Evolutionary conservation across 2,329 filamentous ascomycete genomes (phyloP).

Genomic region (Fusarium dimerum): DNA sequence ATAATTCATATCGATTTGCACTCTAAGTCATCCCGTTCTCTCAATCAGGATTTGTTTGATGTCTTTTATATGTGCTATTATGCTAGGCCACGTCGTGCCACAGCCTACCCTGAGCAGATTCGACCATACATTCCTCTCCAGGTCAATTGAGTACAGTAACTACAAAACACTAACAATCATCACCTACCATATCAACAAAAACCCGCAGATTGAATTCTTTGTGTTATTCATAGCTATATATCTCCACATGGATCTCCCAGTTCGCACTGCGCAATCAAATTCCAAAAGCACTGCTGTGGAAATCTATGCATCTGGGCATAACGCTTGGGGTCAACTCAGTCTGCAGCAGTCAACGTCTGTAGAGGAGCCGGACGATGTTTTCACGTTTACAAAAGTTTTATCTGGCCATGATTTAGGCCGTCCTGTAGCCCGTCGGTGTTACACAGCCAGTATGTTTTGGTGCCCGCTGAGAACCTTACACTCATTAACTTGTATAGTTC

Average conservation of each 20-base stretch:
- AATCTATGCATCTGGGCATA: conserved; percentile 57
- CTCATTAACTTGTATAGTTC: conserved; percentile 17
- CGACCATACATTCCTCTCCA: no score
- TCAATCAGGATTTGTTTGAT: no score
- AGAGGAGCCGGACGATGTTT: conserved; percentile 47
- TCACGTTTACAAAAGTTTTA: conserved; percentile 45
- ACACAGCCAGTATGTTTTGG: conserved; percentile 44
- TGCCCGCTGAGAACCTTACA: no score
- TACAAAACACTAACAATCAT: no score
- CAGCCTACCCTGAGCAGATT: no score
- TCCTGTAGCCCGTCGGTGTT: conserved; percentile 41
- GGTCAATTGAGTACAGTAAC: no score
- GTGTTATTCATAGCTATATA: neutral
- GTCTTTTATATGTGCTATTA: no score
- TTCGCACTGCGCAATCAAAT: neutral
- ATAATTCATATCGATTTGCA: no score
- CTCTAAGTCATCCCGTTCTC: no score
- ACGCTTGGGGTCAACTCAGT: conserved; percentile 57
- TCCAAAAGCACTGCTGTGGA: conserved; percentile 37
- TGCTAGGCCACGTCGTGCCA: no score
- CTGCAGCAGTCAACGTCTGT: conserved; percentile 30
- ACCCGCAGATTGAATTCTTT: no score
- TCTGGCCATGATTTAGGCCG: conserved; percentile 36
- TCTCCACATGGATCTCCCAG: conserved; percentile 11
- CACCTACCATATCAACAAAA: no score